Conservation (phyloP, 192 early-diverging fungal species). For the Backusella tarrabulga region DNA sequence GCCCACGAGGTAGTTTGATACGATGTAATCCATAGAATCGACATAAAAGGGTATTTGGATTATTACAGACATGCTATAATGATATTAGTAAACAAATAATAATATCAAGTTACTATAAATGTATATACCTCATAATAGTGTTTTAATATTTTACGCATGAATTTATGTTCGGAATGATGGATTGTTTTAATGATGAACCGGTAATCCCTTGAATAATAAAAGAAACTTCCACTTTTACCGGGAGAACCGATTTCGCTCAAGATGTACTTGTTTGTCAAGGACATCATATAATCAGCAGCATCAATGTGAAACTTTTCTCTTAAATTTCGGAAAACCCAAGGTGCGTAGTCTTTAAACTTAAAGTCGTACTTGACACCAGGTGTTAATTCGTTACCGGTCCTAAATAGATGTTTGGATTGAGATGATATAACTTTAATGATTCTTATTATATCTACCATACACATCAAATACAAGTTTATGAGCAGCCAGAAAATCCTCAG, state of each 20-base stretch:
- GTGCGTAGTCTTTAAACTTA: constrained; percentile 99
- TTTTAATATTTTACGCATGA: constrained; percentile 84
- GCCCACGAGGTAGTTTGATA: constrained; percentile 87
- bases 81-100: constrained; percentile 84
- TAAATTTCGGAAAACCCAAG: constrained; percentile 95
- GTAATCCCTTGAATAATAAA: constrained; percentile 98
- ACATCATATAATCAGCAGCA: constrained; percentile 91
- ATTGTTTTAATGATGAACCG: constrained; percentile 99
- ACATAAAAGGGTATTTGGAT: constrained; percentile 90
- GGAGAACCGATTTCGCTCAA: constrained; percentile 97
- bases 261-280: constrained; percentile 97
- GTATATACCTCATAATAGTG: constrained; percentile 69
- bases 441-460: constrained; percentile 56
- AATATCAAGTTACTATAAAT: constrained; percentile 49
- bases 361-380: constrained; percentile 96
- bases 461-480: constrained; percentile 99
- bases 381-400: constrained; percentile 91
- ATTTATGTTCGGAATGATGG: constrained; percentile 94
- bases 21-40: constrained; percentile 95
- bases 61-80: constrained; percentile 70
- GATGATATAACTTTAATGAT: not conserved
- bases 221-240: constrained; percentile 96
- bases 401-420: constrained; percentile 65
- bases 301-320: constrained; percentile 88
- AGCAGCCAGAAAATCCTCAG: constrained; percentile 81